Base-by-base conservation (phyloP, 2,329 filamentous ascomycete genomes). In the Cladorrhinum sp. region DNA sequence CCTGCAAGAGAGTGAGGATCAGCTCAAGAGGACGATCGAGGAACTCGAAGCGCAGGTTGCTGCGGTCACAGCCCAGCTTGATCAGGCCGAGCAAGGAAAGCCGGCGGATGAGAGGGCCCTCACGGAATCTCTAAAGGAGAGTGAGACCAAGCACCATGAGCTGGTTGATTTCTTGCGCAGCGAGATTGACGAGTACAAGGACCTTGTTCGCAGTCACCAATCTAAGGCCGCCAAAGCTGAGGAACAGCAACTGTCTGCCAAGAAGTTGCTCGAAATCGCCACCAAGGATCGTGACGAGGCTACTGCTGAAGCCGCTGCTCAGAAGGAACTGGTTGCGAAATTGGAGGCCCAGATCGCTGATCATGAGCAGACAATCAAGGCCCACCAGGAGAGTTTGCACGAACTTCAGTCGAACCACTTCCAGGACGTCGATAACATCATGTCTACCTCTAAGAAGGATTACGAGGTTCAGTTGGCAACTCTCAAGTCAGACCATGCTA, bases 111-210 rank as follows among this genome's bases (percentile, higher is more conserved):
- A 65, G 12, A 55, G 58, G 18, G 73, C 83, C 23, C 76, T 81
- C 27, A 36, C 24, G 24, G 53, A 49, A 2, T 9, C 49, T 24
- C 36, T 36, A 3, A 75, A 74, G 58, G 82, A 85, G 62, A 77
- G 74, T 2, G 75, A 82, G 36, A 73, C 74, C 45, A 81, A 83
- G 70, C 85, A 91, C 62, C 77, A 87, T 60, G 79, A 83, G 36
- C 76, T 87, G 52, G 77, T 90, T 32, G 77, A 79, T 36, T 79
- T 79, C 50, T 76, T 97, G 48, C 89, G 90, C 64, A 81, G 77
- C 61, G 88, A 96, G 71, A 88, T 97, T 57, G 86, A 93, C 55
- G 87, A 92, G 70, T 92, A 96, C 76, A 93, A 90, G 76, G 77
- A 82, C 2, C 84, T 90, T 38, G 88, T 96, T 67, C 82, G 83